Conservation (phyloP, 495 filamentous ascomycete species). For the Cercophora samala region DNA sequence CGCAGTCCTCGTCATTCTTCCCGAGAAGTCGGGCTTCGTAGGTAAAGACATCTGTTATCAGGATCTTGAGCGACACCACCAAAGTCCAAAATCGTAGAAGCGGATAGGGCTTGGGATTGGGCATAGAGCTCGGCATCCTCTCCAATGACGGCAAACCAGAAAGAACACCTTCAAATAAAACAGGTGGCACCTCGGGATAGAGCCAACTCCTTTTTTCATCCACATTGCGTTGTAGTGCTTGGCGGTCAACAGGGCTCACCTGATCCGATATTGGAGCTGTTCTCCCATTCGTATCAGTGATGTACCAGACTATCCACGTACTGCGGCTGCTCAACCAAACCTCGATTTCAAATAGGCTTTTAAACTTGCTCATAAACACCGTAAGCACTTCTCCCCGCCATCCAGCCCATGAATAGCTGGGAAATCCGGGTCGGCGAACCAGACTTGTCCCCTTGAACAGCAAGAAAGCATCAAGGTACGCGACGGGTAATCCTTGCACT, state of each 20-base stretch:
- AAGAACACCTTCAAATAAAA: background rate
- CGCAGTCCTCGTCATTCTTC: background rate
- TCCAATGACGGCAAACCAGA: background rate
- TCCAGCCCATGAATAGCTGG: background rate
- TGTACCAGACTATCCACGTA: background rate
- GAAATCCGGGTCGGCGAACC: background rate
- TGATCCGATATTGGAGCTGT: background rate
- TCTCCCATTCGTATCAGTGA: background rate
- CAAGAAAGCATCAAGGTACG: background rate
- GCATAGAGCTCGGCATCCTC: background rate
- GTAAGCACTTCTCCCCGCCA: background rate
- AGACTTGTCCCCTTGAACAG: background rate
- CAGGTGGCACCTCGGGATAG: too few species aligned
- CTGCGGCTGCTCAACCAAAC: background rate
- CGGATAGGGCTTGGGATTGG: background rate
- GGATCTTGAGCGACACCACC: background rate
- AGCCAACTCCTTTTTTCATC: too few species aligned
- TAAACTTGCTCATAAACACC: background rate
- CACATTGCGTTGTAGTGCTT: background rate
- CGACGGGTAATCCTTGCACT: background rate
- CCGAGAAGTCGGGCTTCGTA: background rate
- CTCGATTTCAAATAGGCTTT: background rate
- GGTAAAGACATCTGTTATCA: background rate
- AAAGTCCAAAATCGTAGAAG: background rate
- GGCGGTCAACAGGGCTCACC: background rate